Evolutionary conservation across 805 yeast genomes (phyloP).

Genomic region (Saturnispora zaruensis): DNA sequence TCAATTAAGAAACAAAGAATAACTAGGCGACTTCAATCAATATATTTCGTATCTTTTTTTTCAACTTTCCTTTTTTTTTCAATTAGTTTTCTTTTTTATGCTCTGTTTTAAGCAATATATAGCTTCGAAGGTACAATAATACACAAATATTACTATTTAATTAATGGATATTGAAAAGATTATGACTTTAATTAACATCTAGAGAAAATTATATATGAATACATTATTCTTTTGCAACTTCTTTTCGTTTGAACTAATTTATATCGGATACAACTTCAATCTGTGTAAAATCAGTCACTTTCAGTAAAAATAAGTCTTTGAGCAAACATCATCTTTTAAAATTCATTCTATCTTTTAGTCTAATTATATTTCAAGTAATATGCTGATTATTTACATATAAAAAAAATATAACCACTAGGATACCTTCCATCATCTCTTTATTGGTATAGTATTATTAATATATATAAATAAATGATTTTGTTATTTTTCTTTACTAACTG

Average conservation of each 20-base stretch:
- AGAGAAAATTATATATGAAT: background rate
- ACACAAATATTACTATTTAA: too few relatives aligned
- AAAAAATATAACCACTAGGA: background rate
- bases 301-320: background rate
- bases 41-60: background rate
- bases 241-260: background rate
- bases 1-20: background rate
- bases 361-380: background rate
- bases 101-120: too few relatives aligned
- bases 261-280: background rate
- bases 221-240: background rate
- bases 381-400: background rate
- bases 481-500: background rate
- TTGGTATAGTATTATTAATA: background rate
- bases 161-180: background rate
- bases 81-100: background rate
- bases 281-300: background rate
- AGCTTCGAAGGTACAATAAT: too few relatives aligned
- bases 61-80: background rate
- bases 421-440: background rate
- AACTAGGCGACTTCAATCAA: background rate
- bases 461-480: background rate
- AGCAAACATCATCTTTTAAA: background rate
- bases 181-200: background rate
- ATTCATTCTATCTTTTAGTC: background rate